Evolutionary conservation across 225 moss, liverwort and hornwort genomes (phyloP).

Genomic region (Physcomitrium patens): DNA sequence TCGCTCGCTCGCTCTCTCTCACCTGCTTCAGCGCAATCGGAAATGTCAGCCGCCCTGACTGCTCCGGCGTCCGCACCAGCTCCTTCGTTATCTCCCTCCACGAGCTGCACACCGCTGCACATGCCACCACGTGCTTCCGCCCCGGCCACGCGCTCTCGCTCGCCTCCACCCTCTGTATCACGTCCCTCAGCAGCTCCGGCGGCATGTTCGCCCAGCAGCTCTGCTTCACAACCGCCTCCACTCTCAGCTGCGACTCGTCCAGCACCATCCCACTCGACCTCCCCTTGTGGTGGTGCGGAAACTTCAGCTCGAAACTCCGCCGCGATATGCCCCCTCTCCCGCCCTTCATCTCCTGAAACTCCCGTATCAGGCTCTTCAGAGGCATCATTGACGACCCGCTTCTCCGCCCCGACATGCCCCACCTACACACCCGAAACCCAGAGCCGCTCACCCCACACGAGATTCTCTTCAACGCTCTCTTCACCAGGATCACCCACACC

Average conservation of each 20-base stretch:
- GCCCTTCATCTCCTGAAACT: constrained; percentile 97
- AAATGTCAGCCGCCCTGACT: constrained; percentile 94
- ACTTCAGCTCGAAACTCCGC: constrained; percentile 94
- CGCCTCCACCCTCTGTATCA: constrained; percentile 93
- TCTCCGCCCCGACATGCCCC: constrained; percentile 62
- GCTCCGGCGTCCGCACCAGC: constrained; percentile 96
- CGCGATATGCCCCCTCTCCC: constrained; percentile 98
- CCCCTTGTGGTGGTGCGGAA: constrained; percentile 77
- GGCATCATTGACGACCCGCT: constrained; percentile 79
- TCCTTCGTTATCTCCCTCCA: constrained; percentile 99
- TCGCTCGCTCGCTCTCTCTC: constrained; percentile 6
- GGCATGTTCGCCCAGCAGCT: constrained; percentile 99
- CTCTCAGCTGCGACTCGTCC: constrained; percentile 82
- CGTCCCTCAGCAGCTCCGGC: constrained; percentile 93
- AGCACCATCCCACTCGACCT: constrained; percentile 94
- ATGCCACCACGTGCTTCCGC: constrained; percentile 90
- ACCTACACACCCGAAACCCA: constrained; percentile 42
- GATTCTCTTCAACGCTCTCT: constrained; percentile 49
- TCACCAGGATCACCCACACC: constrained; percentile 54
- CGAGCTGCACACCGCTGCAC: constrained; percentile 95
- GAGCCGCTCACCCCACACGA: constrained; percentile 51
- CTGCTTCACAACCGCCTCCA: constrained; percentile 71
- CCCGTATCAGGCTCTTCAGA: constrained; percentile 93
- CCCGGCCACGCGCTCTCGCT: constrained; percentile 97
- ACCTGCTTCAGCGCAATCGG: constrained; percentile 99